Evolutionary conservation across 108 stramenopile species (phyloP).

Genomic region (Mediolabrus comicus): DNA sequence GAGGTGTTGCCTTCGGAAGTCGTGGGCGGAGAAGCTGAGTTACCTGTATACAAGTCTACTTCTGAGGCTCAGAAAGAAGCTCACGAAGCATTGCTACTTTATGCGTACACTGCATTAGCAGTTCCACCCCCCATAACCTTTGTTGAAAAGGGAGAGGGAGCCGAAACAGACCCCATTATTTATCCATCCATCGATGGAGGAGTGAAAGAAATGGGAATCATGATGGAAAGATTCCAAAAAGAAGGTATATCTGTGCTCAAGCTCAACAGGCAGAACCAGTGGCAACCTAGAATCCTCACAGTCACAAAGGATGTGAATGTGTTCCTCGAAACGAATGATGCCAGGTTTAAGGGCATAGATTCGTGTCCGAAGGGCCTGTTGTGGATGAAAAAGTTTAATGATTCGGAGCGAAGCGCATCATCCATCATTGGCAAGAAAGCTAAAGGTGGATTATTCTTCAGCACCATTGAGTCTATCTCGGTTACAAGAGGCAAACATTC

Average conservation of each 20-base stretch:
- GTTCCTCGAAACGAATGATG: constrained; percentile 32
- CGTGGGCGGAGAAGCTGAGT: background rate
- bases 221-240: constrained; percentile 48
- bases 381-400: constrained; percentile 49
- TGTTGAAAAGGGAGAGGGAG: constrained; percentile 29
- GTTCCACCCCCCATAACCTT: constrained; percentile 19
- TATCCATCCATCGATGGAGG: constrained; percentile 21
- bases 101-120: constrained; percentile 41
- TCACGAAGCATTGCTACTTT: constrained; percentile 28
- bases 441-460: constrained; percentile 45
- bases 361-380: constrained; percentile 38
- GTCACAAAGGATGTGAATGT: constrained; percentile 66
- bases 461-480: constrained; percentile 18
- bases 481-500: constrained; percentile 36
- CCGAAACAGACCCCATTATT: background rate
- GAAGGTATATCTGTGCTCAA: constrained; percentile 77
- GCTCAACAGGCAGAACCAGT: constrained; percentile 74
- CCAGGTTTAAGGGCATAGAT: constrained; percentile 19
- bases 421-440: constrained; percentile 37
- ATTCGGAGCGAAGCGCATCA: constrained; percentile 22
- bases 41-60: background rate
- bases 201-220: constrained; percentile 45
- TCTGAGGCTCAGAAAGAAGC: constrained; percentile 26
- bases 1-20: background rate
- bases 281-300: constrained; percentile 74